Evolutionary conservation across 2,329 filamentous ascomycete genomes (phyloP), one percentile per base, ranked within the genome.

Genomic region (Alternaria sp.): DNA sequence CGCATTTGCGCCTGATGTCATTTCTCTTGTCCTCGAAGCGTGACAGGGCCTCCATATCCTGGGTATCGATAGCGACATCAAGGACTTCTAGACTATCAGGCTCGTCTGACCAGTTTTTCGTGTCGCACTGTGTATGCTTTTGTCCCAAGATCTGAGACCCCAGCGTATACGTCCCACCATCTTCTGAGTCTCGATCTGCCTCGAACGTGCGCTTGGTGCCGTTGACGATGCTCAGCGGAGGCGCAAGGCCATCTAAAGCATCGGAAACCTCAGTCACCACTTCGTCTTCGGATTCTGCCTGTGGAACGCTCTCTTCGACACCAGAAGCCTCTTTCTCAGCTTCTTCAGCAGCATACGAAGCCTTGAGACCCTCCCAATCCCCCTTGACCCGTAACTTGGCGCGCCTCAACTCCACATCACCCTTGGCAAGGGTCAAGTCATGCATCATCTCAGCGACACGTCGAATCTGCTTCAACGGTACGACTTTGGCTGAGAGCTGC

Each of bases 401-500:
- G 11, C 54, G 59, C 49, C 56, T 43, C n/a, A 61, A 50, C 56
- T 66, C 62, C 15, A 45, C 58, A 45, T 56, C 52, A 4, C 64
- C 66, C 36, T 65, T 45, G 13, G 60, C 32, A 12, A n/a, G 15
- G 17, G 68, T 65, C 21, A 66, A 25, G 1, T 57, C 61, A 19
- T 59, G 40, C 57, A 72, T 62, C 25, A 72, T 64, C 30, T 36
- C 30, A 10, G 59, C 52, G 21, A 69, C 66, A 6, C 30, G 46
- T 52, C 30, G 49, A 25, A 52, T 52, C 30, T 52, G 49, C 28
- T 8, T 52, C 49, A 52, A 40, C 30, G 49, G 49, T 11, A 52
- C 30, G 13, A 52, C 49, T 32, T 52, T 52, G 49, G 49, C 21
- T 15, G 59, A 58, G 9, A 67, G 5, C 54, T 66, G 61, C 21